Percentiles rank a stretch among this genome's conserved stretches.
These are phyloP conservation scores for Phytophthora rubi DNA, from an alignment of 352 stramenopile species.

Conservation along the genomic window DNA sequence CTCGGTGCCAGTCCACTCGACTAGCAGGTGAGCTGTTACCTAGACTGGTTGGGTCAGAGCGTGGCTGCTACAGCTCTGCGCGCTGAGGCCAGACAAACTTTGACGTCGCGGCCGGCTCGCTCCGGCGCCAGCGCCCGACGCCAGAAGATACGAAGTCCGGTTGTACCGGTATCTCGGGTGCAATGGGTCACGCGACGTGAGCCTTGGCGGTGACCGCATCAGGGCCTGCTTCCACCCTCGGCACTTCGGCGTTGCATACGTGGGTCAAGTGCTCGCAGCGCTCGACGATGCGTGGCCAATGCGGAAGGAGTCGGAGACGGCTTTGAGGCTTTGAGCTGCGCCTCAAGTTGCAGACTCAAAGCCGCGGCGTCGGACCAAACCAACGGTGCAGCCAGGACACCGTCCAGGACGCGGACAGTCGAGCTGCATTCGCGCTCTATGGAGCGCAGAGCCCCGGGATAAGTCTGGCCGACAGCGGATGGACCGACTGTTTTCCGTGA, in stretches of 20 bases:
- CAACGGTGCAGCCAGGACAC: constrained; percentile 7
- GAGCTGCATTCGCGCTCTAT: neutral
- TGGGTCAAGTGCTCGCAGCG: neutral
- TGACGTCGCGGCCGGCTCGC: neutral
- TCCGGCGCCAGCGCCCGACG: neutral
- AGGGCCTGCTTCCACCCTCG: neutral
- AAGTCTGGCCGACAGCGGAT: neutral
- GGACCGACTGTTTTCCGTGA: constrained; percentile 18
- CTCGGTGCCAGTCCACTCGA: no score
- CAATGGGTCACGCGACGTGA: neutral
- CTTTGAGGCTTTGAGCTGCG: neutral
- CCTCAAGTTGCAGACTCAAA: constrained; percentile 17
- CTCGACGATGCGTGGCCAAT: neutral
- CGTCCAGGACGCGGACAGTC: neutral
- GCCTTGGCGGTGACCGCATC: neutral
- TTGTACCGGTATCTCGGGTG: neutral
- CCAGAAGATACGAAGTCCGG: constrained; percentile 18
- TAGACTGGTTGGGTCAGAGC: constrained; percentile 12
- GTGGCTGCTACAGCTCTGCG: neutral
- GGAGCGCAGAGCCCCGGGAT: constrained; percentile 9
- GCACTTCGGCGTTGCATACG: constrained; percentile 6
- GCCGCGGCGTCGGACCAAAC: constrained; percentile 17
- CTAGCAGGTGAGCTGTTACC: constrained; percentile 9
- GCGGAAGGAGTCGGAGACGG: neutral
- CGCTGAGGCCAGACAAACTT: constrained; percentile 11